A percentile compares a stretch with the other conserved stretches of the same genome.
Conservation (phyloP, 2,329 filamentous ascomycete species). For the Penicillium hesseltinei region DNA sequence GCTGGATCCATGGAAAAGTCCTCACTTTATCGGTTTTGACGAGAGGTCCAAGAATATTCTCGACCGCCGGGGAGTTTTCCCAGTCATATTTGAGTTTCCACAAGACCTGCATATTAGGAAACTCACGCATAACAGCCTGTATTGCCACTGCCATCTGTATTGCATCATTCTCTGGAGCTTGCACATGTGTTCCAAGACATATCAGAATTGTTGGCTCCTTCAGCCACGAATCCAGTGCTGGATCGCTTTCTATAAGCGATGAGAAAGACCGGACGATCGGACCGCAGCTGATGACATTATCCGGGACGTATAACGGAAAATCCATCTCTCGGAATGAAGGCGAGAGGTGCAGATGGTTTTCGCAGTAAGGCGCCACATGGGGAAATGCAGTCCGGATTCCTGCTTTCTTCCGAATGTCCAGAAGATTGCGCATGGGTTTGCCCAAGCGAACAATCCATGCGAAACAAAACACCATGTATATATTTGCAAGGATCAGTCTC, state of each 20-base stretch:
- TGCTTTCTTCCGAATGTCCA: conserved; percentile 25
- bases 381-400: conserved; percentile 30
- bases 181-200: conserved; percentile 47
- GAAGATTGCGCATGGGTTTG: conserved; percentile 20
- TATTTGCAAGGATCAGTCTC: conserved; percentile 45
- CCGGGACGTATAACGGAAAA: conserved; percentile 42
- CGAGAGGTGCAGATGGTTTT: conserved; percentile 29
- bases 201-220: conserved; percentile 48
- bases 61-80: conserved; percentile 13
- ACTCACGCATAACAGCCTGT: conserved; percentile 35
- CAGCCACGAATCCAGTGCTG: conserved; percentile 48
- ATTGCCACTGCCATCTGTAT: conserved; percentile 41
- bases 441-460: conserved; percentile 6
- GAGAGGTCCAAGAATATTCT: conserved; percentile 11
- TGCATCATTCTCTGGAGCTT: conserved; percentile 29
- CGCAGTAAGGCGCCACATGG: conserved; percentile 27
- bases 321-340: conserved; percentile 38
- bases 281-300: conserved; percentile 47
- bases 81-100: conserved; percentile 40
- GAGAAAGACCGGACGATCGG: conserved; percentile 45
- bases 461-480: conserved; percentile 37
- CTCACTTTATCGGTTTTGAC: conserved; percentile 13
- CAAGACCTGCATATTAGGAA: conserved; percentile 42
- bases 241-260: conserved; percentile 40
- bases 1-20: conserved; percentile 18